Conservation (phyloP, 371 early-diverging fungal genomes). For the Rhizopus delemar region DNA sequence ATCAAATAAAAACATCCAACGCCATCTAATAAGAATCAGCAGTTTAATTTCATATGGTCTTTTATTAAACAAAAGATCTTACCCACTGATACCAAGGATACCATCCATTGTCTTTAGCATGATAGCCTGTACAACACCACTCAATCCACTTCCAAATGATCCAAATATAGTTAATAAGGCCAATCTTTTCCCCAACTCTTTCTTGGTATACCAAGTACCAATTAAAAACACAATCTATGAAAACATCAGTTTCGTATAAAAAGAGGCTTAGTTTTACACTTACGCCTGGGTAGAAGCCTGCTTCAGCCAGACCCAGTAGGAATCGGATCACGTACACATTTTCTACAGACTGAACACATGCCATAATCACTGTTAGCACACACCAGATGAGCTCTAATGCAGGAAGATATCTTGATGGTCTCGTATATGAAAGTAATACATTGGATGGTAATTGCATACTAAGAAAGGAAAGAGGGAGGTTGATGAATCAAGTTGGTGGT, state of each 20-base stretch:
- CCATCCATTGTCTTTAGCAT: conserved; percentile 53
- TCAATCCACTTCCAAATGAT: conserved; percentile 42
- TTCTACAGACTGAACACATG: conserved; percentile 53
- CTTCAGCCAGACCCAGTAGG: conserved; percentile 62
- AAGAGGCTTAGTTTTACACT: background rate
- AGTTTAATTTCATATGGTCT: background rate
- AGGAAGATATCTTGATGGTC: conserved; percentile 58
- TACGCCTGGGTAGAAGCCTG: conserved; percentile 64
- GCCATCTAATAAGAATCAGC: conserved; percentile 33
- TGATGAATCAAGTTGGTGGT: background rate
- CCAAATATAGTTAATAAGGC: conserved; percentile 46
- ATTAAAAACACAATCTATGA: conserved; percentile 46
- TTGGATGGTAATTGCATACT: conserved; percentile 67
- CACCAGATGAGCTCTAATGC: conserved; percentile 58
- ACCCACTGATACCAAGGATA: conserved; percentile 48
- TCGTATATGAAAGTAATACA: conserved; percentile 52
- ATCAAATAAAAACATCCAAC: conserved; percentile 53
- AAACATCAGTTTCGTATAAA: background rate
- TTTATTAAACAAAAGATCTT: background rate
- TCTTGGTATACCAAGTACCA: conserved; percentile 55
- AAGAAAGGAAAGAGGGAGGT: conserved; percentile 1
- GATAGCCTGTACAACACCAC: conserved; percentile 48
- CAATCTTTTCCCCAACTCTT: conserved; percentile 43
- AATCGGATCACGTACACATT: conserved; percentile 54
- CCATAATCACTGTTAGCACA: conserved; percentile 58